A percentile compares a stretch with the other conserved stretches of the same genome.
Conservation (phyloP, 805 yeast species). For the Candida nonsorbophila region DNA sequence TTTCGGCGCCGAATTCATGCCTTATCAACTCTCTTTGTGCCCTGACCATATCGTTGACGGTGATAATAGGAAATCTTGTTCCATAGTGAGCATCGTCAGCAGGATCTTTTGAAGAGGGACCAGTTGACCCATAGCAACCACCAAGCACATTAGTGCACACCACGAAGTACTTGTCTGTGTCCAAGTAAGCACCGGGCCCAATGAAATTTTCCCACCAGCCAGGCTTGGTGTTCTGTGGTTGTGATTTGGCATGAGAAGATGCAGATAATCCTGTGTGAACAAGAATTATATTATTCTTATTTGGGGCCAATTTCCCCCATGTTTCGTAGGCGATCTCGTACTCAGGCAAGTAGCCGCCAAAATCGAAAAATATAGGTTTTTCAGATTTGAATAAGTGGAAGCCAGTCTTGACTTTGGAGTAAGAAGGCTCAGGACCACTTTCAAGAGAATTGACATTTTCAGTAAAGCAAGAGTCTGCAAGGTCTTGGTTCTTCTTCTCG, state of each 20-base stretch:
- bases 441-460: conserved; percentile 34
- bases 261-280: conserved; percentile 91
- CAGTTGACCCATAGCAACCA: conserved; percentile 93
- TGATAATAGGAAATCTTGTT: conserved; percentile 80
- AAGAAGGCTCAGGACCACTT: conserved; percentile 83
- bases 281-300: conserved; percentile 66
- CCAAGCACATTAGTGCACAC: conserved; percentile 91
- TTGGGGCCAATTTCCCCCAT: conserved; percentile 73
- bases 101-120: conserved; percentile 80
- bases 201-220: conserved; percentile 98
- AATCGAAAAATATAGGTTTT: conserved; percentile 66
- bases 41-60: conserved; percentile 85
- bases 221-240: conserved; percentile 55
- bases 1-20: conserved; percentile 56
- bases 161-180: conserved; percentile 75
- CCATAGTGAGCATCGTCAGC: conserved; percentile 64
- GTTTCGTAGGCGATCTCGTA: conserved; percentile 87
- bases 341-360: conserved; percentile 72
- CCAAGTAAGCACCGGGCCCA: conserved; percentile 76
- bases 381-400: conserved; percentile 52
- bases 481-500: conserved; percentile 47
- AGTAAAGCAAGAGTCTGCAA: conserved; percentile 13
- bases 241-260: conserved; percentile 89
- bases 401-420: conserved; percentile 63
- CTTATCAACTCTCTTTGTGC: conserved; percentile 72